phyloP scores from a whole-genome alignment of 805 yeast species.

The Pichia membranifaciens region DNA sequence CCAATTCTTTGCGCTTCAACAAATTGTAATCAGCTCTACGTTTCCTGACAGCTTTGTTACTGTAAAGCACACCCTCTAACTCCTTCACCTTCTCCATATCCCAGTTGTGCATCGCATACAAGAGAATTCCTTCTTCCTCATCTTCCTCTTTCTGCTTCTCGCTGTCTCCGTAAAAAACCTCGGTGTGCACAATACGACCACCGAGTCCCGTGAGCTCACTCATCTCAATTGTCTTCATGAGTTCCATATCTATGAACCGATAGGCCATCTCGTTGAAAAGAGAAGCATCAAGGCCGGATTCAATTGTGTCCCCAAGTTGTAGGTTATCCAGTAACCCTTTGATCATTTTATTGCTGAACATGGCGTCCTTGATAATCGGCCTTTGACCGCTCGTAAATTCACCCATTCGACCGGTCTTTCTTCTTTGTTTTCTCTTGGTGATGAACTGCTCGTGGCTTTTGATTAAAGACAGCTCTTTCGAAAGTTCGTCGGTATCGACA shows the following conservation, averaged over 20 bases:
- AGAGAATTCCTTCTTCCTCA: conserved; percentile 2
- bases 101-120: conserved; percentile 12
- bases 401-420: not conserved
- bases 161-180: conserved; percentile 7
- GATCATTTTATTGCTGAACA: conserved; percentile 1
- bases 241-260: conserved; percentile 32
- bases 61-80: conserved; percentile 12
- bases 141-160: conserved; percentile 9
- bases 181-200: not conserved
- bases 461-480: conserved; percentile 18
- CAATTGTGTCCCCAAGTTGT: not conserved
- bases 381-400: not conserved
- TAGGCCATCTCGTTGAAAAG: conserved; percentile 30
- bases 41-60: not conserved
- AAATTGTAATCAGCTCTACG: not conserved
- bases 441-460: conserved; percentile 3
- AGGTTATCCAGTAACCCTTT: conserved; percentile 3
- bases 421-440: not conserved
- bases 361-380: not conserved
- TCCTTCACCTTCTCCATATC: conserved; percentile 14
- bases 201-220: conserved; percentile 29
- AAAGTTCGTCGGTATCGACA: conserved; percentile 11
- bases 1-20: not conserved
- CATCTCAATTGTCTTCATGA: conserved; percentile 31
- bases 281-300: conserved; percentile 1